Percentiles rank a stretch among this genome's conserved stretches.
These are phyloP conservation scores for Teunomyces stri DNA, from an alignment of 805 yeast genomes.

Conservation along the genomic window DNA sequence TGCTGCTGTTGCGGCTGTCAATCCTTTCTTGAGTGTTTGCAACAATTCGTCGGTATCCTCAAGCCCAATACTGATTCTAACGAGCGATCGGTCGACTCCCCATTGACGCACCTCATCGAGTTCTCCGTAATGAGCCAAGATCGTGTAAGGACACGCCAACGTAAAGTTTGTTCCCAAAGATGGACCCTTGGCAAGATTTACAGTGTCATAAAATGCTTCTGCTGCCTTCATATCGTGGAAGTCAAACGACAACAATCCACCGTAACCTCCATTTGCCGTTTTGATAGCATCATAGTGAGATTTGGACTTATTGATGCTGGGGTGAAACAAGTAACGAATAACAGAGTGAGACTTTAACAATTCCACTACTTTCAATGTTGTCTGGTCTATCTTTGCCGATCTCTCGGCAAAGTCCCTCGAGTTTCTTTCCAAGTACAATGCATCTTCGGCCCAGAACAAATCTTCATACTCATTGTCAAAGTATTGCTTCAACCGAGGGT, in stretches of 20 bases:
- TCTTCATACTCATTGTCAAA: constrained; percentile 62
- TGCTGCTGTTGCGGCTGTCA: constrained; percentile 41
- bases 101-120: constrained; percentile 74
- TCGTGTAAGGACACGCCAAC: constrained; percentile 84
- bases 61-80: constrained; percentile 81
- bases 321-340: constrained; percentile 70
- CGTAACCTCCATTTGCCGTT: constrained; percentile 78
- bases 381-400: constrained; percentile 54
- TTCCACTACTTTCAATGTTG: constrained; percentile 53
- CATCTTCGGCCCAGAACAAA: constrained; percentile 89
- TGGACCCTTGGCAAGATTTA: constrained; percentile 79
- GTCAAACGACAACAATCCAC: constrained; percentile 76
- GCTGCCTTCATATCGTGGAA: constrained; percentile 67
- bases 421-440: constrained; percentile 85
- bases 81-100: constrained; percentile 77
- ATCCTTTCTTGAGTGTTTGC: constrained; percentile 48
- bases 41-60: constrained; percentile 66
- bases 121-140: constrained; percentile 81
- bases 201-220: constrained; percentile 66
- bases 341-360: constrained; percentile 50
- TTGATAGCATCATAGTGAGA: constrained; percentile 69
- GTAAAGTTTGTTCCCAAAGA: constrained; percentile 89
- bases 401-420: constrained; percentile 82
- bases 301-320: constrained; percentile 53
- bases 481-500: constrained; percentile 47